phyloP scores from a whole-genome alignment of 83 land plant species.

The Thuja plicata region DNA sequence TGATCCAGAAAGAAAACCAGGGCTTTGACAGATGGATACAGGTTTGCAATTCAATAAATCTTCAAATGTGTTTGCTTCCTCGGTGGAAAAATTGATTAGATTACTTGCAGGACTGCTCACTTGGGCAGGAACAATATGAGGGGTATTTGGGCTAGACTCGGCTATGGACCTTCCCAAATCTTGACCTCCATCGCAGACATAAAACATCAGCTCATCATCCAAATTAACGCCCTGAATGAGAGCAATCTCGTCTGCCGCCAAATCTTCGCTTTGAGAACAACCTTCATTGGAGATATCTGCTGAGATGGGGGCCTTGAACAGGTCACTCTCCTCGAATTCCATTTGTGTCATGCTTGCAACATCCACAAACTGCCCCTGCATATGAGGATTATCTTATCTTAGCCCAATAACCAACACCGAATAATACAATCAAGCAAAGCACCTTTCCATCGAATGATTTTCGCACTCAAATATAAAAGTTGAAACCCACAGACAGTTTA shows the following conservation, averaged over 20 bases:
- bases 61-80: neutral
- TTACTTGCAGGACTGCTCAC: neutral
- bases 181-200: neutral
- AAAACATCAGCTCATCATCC: slow-evolving; percentile 6
- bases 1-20: neutral
- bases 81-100: neutral
- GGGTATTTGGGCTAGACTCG: slow-evolving; percentile 1
- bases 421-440: neutral
- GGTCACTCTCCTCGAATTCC: slow-evolving; percentile 10
- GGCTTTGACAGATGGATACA: neutral
- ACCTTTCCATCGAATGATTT: neutral
- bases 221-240: slow-evolving; percentile 1
- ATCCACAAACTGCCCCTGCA: slow-evolving; percentile 13
- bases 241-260: neutral
- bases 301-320: slow-evolving; percentile 8
- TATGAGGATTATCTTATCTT: neutral
- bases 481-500: neutral
- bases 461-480: neutral
- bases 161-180: slow-evolving; percentile 1
- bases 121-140: neutral
- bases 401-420: neutral
- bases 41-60: neutral
- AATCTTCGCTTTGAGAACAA: slow-evolving; percentile 7
- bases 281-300: neutral
- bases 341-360: neutral